A percentile compares a stretch with the other conserved stretches of the same genome.
Evolutionary conservation across 345 rosid genomes (phyloP).

Genomic region (Populus euphratica): DNA sequence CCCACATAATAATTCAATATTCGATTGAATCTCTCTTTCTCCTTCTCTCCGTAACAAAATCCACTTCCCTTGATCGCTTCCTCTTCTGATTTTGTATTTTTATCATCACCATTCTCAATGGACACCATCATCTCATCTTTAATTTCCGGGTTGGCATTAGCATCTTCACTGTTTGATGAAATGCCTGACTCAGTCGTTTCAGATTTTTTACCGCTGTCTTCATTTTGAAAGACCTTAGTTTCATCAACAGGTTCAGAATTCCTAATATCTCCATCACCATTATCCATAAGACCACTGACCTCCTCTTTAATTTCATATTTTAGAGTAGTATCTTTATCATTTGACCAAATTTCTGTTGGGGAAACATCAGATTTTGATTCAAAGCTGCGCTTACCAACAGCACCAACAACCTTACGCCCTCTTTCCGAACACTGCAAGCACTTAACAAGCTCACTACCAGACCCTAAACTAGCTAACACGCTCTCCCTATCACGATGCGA

Average conservation of each 20-base stretch:
- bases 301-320: constrained; percentile 17
- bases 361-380: constrained; percentile 24
- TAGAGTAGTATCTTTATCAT: constrained; percentile 20
- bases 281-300: constrained; percentile 15
- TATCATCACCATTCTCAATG: neutral
- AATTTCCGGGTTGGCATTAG: neutral
- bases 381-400: constrained; percentile 54
- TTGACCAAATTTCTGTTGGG: constrained; percentile 36
- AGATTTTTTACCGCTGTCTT: neutral
- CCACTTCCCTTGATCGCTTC: constrained; percentile 19
- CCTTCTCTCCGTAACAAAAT: constrained; percentile 64
- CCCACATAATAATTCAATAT: constrained; percentile 73
- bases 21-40: constrained; percentile 75
- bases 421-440: constrained; percentile 81
- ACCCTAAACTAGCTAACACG: constrained; percentile 69
- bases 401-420: constrained; percentile 71
- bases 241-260: constrained; percentile 9
- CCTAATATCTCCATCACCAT: constrained; percentile 9
- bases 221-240: neutral
- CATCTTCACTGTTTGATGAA: neutral
- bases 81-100: constrained; percentile 26
- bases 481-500: constrained; percentile 81
- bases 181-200: neutral
- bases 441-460: constrained; percentile 61
- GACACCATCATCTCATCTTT: neutral